Evolutionary conservation across 768 basidiomycete species (phyloP), one percentile per base, ranked within the genome.

Genomic region (Exsudoporus frostii): DNA sequence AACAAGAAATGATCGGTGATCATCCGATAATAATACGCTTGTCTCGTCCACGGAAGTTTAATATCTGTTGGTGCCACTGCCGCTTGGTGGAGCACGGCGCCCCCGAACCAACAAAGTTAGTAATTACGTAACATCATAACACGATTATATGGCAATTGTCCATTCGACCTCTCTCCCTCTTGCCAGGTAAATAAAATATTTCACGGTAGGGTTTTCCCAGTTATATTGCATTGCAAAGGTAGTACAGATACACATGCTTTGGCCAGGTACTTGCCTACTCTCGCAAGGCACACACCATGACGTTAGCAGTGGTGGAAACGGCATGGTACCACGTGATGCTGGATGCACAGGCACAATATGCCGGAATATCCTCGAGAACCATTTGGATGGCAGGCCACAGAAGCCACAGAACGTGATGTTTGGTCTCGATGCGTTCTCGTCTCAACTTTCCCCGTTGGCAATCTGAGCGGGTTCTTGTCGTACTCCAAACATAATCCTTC

Each of bases 311-410:
- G 90, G 82, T 55, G 92, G 91, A 29, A 94, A 94, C 72, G 91
- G 88, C 61, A 92, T 93, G 82, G 86, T 89, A 6, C 84, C 88
- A 17, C 88, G 90, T 65, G 9, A 92, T 90, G 15, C 79, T 93
- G 55, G 92, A 94, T 62, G 91, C 92, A 2, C 92, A 93, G 73
- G 79, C 78, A 34, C 86, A 92, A 41, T 95, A 95, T 67, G 90
- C 92, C 7, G 70, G 73, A 75, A 73, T 58, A 91, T 92, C 66
- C 75, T 91, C 52, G 77, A 83, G 53, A 86, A 86, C 71, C 92
- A 83, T 74, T 62, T 89, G 57, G 65, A 64, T n/a, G 72, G 72
- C 53, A 82, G 84, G 67, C 66, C 76, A 1, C 92, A 95, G 70
- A 83, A 89, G 22, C 80, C 84, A 0, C 80, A 79, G 58, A 90